phyloP scores from a whole-genome alignment of 1,284 basidiomycete genomes.

The Albatrellus sp. region DNA sequence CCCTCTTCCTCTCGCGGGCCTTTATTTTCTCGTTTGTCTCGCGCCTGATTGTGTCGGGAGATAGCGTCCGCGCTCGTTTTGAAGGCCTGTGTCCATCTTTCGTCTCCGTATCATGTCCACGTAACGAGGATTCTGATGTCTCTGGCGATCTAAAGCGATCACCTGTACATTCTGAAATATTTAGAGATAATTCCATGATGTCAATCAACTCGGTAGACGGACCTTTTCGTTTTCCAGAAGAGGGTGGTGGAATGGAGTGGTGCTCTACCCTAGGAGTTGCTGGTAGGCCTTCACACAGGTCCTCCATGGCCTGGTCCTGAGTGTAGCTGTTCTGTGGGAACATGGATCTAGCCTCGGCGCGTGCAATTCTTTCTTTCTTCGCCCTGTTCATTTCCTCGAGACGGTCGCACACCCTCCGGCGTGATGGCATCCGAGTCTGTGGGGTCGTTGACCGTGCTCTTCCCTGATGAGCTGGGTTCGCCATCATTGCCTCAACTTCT shows the following conservation, averaged over 20 bases:
- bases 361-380: background rate
- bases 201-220: background rate
- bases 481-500: conserved; percentile 43
- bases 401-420: conserved; percentile 7
- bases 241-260: conserved; percentile 14
- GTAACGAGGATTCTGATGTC: background rate
- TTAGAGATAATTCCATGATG: no score
- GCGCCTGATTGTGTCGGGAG: conserved; percentile 27
- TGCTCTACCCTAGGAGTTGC: conserved; percentile 4
- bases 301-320: conserved; percentile 1
- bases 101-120: no score
- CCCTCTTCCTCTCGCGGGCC: conserved; percentile 22
- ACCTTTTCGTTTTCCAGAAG: conserved; percentile 36
- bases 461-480: conserved; percentile 24
- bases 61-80: conserved; percentile 36
- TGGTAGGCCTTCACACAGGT: background rate
- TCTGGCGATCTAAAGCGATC: background rate
- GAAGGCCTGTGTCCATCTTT: conserved; percentile 13
- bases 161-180: background rate
- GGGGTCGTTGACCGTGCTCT: conserved; percentile 1
- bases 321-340: background rate
- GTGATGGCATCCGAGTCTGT: conserved; percentile 7
- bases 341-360: conserved; percentile 1
- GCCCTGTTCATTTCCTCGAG: background rate
- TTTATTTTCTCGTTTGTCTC: conserved; percentile 24